Evolutionary conservation across 495 filamentous ascomycete species (phyloP).

Genomic region (Neohortaea acidophila): DNA sequence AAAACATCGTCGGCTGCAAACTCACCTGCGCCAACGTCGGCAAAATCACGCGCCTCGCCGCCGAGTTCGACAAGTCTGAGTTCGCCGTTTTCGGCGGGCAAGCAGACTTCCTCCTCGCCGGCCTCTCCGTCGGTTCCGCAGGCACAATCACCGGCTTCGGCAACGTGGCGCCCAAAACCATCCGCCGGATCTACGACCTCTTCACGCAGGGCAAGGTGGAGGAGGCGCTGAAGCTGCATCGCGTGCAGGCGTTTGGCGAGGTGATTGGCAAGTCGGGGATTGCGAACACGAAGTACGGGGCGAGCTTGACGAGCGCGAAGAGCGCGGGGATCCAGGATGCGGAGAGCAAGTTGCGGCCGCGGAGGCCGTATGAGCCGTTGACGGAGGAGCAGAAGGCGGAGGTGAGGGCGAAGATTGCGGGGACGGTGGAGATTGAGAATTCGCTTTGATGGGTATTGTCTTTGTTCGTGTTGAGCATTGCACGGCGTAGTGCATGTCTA

Average conservation of each 20-base stretch:
- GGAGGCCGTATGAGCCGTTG: conserved; percentile 42
- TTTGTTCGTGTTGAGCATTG: no score
- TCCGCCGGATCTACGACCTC: conserved; percentile 38
- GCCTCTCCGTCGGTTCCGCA: conserved; percentile 41
- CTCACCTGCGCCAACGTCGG: conserved; percentile 55
- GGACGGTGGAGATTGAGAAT: conserved; percentile 34
- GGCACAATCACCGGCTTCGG: conserved; percentile 54
- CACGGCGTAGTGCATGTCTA: no score
- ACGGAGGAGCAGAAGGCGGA: conserved; percentile 34
- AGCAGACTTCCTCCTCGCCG: conserved; percentile 54
- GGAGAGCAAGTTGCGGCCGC: conserved; percentile 39
- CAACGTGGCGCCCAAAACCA: conserved; percentile 47
- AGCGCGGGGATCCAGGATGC: conserved; percentile 42
- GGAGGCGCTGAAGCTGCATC: conserved; percentile 43
- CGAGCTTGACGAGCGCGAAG: conserved; percentile 38
- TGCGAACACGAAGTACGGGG: conserved; percentile 50
- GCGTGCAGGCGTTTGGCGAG: conserved; percentile 38
- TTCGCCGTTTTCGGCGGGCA: conserved; percentile 57
- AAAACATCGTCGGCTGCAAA: conserved; percentile 50
- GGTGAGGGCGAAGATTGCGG: conserved; percentile 35
- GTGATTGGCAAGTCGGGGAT: conserved; percentile 45
- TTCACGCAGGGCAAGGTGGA: conserved; percentile 33
- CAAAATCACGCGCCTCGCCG: conserved; percentile 45
- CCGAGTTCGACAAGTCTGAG: conserved; percentile 35
- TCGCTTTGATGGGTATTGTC: conserved; percentile 10